Base-by-base conservation (phyloP, 208 protist species). In the Angomonas desouzai region DNA sequence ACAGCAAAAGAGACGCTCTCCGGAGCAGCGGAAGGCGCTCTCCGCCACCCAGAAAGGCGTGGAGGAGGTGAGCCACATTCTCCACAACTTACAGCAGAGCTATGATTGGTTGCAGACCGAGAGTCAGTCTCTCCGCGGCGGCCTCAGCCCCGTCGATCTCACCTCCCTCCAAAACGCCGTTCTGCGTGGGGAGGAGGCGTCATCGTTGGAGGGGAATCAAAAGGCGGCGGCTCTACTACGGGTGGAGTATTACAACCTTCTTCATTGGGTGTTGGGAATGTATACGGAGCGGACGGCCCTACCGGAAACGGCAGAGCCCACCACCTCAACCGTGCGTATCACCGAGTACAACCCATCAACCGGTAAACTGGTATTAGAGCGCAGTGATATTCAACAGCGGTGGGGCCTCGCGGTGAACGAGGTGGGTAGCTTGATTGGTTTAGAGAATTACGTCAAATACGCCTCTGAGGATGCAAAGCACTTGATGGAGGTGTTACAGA, bases 351-450 rank as follows among this genome's bases (percentile, higher is more conserved):
- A 76, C 48, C 61, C 71, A 0, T 49, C 57, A 30, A 56, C 72
- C 20, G 70, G 77, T 48, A 64, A 62, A 29, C 55, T 84, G 33
- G 65, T 62, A n/a, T 76, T 90, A 48, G 74, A 80, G 64, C 79
- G 83, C 1, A 33, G 36, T 16, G 48, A 22, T n/a, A 20, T 53
- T 2, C 43, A 64, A 9, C 74, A 64, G 38, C 76, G 61, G 28
- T 90, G 83, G 83, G 83, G 83, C 28, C 36, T 85, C 22, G 67
- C 82, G 64, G 16, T 90, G 32, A 82, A 86, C 71, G 20, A 45
- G 29, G 38, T 40, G 28, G 79, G 79, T 0, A 9, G 62, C 18
- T 55, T 90, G 7, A 61, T 86, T 45, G 77, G 77, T 22, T 4
- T 90, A 23, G 73, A 83, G 55, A 83, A 82, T 67, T 48, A 70